Evolutionary conservation across 441 rosid genomes (phyloP).

Genomic region (Syzygium malaccense): DNA sequence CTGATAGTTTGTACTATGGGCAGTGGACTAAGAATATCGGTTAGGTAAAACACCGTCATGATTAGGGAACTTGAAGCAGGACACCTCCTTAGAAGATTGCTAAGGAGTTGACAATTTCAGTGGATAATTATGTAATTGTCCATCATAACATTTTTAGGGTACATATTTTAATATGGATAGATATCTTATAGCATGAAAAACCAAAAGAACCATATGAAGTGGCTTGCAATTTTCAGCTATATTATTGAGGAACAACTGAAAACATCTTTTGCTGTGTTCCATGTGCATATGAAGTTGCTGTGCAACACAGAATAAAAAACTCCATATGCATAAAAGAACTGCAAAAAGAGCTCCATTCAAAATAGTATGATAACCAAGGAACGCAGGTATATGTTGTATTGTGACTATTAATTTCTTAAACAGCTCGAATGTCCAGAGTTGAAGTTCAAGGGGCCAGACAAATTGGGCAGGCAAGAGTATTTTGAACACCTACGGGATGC

Average conservation of each 20-base stretch:
- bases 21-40: not conserved
- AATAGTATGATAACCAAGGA: not conserved
- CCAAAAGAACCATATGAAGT: not conserved
- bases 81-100: not conserved
- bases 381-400: too few species aligned
- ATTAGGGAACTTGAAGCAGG: not conserved
- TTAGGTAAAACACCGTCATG: not conserved
- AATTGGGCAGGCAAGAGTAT: conserved; percentile 70
- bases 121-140: not conserved
- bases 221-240: not conserved
- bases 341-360: not conserved
- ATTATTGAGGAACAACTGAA: not conserved
- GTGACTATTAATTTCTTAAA: conserved; percentile 20
- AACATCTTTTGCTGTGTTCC: not conserved
- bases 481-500: conserved; percentile 87
- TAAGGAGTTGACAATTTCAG: not conserved
- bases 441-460: conserved; percentile 80
- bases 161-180: not conserved
- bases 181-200: not conserved
- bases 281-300: not conserved
- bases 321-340: not conserved
- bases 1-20: not conserved
- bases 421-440: conserved; percentile 97
- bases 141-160: not conserved
- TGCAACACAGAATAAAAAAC: not conserved